Evolutionary conservation across 768 basidiomycete species (phyloP), one percentile per base, ranked within the genome.

Genomic region (Mycena rebaudengoi): DNA sequence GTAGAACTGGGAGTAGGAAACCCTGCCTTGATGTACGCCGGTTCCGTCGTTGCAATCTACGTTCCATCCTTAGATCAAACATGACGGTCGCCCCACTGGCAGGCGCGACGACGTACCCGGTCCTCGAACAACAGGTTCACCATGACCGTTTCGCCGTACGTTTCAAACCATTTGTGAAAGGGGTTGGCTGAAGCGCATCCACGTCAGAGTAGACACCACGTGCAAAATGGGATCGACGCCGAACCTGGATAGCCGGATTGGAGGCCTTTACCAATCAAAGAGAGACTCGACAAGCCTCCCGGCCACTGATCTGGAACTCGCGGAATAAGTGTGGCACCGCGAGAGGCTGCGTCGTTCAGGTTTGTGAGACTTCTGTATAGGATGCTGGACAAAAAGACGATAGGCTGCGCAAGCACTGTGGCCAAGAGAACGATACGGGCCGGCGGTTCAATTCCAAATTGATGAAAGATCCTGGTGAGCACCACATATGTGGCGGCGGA

Each of bases 11-110:
- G 8, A 68, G 21, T 61, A 33, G 3, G 6, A 26, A 49, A 58
- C 20, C 52, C 70, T 78, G 72, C 80, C 43, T 44, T 85, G 71
- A 84, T 76, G 45, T 84, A 74, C 39, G 83, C 82, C 5, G 85
- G 85, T 55, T 86, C 85, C 8, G 68, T 64, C 1, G 84, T 86
- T 12, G 85, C 67, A 52, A 85, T 69, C 83, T 84, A 55, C 23
- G 43, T 52, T n/a, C 11, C n/a, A n/a, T n/a, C n/a, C n/a, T n/a
- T n/a, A n/a, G n/a, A n/a, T n/a, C n/a, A n/a, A n/a, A n/a, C n/a
- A n/a, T n/a, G n/a, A n/a, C n/a, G n/a, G n/a, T n/a, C n/a, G n/a
- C n/a, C n/a, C n/a, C n/a, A n/a, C n/a, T n/a, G n/a, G n/a, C n/a
- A n/a, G n/a, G n/a, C n/a, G n/a, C n/a, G n/a, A n/a, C n/a, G 30